Evolutionary conservation across 73 alveolate genomes (phyloP).

Genomic region (Blepharisma stoltei): DNA sequence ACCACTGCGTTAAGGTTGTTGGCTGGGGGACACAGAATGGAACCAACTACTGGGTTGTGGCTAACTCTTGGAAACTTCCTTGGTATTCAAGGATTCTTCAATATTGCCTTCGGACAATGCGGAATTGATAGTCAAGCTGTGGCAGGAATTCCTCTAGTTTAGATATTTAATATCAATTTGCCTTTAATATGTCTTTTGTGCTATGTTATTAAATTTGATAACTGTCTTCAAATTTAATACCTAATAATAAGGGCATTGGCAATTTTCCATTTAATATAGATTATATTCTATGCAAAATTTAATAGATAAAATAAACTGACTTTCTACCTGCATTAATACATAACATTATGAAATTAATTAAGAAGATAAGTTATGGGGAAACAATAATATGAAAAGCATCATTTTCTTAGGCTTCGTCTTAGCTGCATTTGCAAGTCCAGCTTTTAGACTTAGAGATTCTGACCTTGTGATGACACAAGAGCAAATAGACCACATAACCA

Average conservation of each 20-base stretch:
- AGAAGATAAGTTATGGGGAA: too few species aligned
- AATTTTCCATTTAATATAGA: too few species aligned
- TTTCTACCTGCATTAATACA: too few species aligned
- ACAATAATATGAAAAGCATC: neutral
- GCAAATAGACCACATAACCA: neutral
- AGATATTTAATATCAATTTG: neutral
- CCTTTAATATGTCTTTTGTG: too few species aligned
- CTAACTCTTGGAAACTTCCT: slow-evolving; percentile 74
- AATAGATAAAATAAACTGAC: too few species aligned
- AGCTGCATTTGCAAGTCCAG: neutral
- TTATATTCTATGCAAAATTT: too few species aligned
- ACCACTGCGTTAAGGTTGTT: slow-evolving; percentile 73
- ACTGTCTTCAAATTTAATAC: too few species aligned
- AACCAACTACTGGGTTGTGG: slow-evolving; percentile 80
- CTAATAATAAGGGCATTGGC: too few species aligned
- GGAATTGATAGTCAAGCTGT: slow-evolving; percentile 28
- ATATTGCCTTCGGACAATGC: slow-evolving; percentile 23
- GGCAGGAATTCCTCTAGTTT: neutral
- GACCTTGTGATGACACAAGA: neutral
- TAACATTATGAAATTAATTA: too few species aligned
- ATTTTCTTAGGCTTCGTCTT: neutral
- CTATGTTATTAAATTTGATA: too few species aligned
- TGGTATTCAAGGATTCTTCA: slow-evolving; percentile 76
- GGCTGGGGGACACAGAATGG: slow-evolving; percentile 82
- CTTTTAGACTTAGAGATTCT: neutral